Conservation (phyloP, 2,329 filamentous ascomycete species). For the Fusarium heterosporum region DNA sequence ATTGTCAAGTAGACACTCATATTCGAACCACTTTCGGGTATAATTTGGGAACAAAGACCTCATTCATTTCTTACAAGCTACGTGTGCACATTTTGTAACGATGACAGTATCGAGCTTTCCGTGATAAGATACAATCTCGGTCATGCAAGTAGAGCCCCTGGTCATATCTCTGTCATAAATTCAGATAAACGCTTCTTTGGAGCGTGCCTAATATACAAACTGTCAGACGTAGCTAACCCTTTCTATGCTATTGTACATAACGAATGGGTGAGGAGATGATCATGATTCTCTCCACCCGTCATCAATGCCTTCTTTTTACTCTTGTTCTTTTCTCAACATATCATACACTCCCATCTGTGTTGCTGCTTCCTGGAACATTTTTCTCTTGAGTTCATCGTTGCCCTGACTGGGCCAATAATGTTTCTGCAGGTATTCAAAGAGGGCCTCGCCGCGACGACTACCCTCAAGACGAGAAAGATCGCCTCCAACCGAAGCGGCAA, state of each 20-base stretch:
- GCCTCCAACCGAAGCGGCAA: conserved; percentile 48
- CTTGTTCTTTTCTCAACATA: conserved; percentile 41
- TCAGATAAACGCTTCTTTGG: conserved; percentile 4
- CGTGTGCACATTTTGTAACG: no score
- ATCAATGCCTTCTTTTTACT: conserved; percentile 15
- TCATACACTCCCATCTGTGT: conserved; percentile 59
- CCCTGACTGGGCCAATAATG: conserved; percentile 51
- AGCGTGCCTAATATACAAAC: conserved; percentile 17
- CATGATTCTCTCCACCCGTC: conserved; percentile 1
- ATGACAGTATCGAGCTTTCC: no score
- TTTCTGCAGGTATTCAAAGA: conserved; percentile 58
- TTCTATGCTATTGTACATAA: conserved; percentile 23
- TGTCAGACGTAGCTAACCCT: background rate
- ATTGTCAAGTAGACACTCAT: background rate
- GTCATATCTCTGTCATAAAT: conserved; percentile 7
- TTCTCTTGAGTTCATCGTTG: conserved; percentile 42
- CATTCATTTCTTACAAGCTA: background rate
- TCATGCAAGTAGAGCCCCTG: background rate
- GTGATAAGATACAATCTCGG: background rate
- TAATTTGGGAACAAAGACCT: background rate
- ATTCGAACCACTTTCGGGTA: conserved; percentile 2
- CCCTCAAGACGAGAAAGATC: conserved; percentile 53
- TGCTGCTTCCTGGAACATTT: conserved; percentile 51
- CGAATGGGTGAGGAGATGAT: conserved; percentile 13
- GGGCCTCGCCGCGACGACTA: conserved; percentile 52